Conservation (phyloP, 148 eudicot genomes). For the Chenopodium album region DNA sequence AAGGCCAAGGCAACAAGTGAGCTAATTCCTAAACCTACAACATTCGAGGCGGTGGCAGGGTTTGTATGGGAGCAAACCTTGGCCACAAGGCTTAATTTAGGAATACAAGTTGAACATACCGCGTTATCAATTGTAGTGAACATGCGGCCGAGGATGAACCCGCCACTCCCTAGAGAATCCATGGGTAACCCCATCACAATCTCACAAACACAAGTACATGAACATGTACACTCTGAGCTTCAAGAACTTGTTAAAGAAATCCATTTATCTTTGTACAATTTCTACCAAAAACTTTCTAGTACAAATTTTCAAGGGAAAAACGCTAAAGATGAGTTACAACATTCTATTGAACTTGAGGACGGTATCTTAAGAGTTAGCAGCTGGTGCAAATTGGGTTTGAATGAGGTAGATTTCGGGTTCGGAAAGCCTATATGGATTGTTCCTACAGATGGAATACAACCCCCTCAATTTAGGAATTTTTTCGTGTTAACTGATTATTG, state of each 20-base stretch:
- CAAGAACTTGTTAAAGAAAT: slow-evolving; percentile 20
- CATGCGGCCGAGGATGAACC: slow-evolving; percentile 17
- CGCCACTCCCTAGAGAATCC: slow-evolving; percentile 3
- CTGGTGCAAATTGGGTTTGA: slow-evolving; percentile 23
- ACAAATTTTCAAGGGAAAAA: neutral
- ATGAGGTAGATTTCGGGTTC: slow-evolving; percentile 17
- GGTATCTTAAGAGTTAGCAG: slow-evolving; percentile 5
- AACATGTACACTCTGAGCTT: neutral
- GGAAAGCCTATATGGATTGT: neutral
- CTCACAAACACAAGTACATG: neutral
- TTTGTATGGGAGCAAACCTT: slow-evolving; percentile 1
- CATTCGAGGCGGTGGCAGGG: neutral
- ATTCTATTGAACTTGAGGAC: neutral
- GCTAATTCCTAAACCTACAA: neutral
- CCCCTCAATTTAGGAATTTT: neutral
- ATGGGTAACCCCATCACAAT: slow-evolving; percentile 11
- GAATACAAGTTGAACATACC: neutral
- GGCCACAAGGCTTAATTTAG: neutral
- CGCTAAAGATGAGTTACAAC: neutral
- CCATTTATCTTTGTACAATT: neutral
- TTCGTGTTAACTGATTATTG: neutral
- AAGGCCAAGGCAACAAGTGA: neutral
- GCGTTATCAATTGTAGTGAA: neutral
- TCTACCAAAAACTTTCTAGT: neutral
- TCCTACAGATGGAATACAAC: neutral